Base-by-base conservation (phyloP, 2,329 filamentous ascomycete genomes). In the Hypoxylon sp. region DNA sequence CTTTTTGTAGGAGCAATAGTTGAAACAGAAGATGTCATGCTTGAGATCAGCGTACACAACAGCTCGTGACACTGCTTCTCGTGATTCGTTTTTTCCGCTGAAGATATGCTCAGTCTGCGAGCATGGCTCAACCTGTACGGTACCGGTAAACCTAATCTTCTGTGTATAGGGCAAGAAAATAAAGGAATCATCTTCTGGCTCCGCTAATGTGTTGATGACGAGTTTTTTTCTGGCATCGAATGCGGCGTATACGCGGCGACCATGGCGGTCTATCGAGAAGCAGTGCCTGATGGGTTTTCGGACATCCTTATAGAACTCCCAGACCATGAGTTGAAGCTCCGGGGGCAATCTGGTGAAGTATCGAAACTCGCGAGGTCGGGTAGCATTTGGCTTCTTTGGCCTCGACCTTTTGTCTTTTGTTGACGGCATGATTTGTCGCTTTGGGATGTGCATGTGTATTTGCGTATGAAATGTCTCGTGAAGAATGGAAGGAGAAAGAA, bases 281-380 rank as follows among this genome's bases (percentile, higher is more conserved):
- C 30, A 60, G 32, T 60, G 58, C 17, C 49, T 23, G 11, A 19
- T 55, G 30, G 25, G 17, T 28, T 7, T 5, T 3, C 14, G 28
- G 11, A 10, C 3, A 10, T 51, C 10, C 6, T 46, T 21, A 32
- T 60, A n/a, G 17, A 53, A 34, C 4, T 38, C 25, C 56, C 60
- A 64, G 14, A 67, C 43, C 23, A 58, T 45, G 23, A 30, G 4
- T 48, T 64, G 65, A 13, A 67, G 23, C 13, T 64, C 60, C 5
- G 10, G 1, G 1, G 65, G 60, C 32, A 67, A 38, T 2, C 53
- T 41, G 0, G 13, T 28, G 32, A 67, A 67, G 38, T 19, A n/a
- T 25, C 13, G 43, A 25, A 67, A 59, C 6, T 53, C 19, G 28
- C 1, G 7, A n/a, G 19, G 5, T 10, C 10, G 14, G 11, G 5